Base-by-base conservation (phyloP, 768 basidiomycete species). In the Sarcodon sp. region DNA sequence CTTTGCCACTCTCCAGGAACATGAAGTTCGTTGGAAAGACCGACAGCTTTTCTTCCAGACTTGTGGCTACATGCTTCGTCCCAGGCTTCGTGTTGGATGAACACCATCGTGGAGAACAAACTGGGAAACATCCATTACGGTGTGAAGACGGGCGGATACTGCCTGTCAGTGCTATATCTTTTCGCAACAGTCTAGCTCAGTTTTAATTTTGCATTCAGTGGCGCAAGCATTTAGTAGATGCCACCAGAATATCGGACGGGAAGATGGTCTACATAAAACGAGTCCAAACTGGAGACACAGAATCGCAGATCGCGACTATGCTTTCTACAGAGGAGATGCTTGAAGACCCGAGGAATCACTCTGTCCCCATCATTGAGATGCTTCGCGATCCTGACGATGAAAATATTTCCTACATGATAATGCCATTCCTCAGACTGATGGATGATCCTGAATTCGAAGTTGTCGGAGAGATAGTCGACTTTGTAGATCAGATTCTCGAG, bases 241-340 rank as follows among this genome's bases (percentile, higher is more conserved):
- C 65, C 0, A 63, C 55, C 0, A 56, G 64, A 6, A 48, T 55
- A 2, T 55, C 57, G 1, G 65, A 68, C 27, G 55, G 50, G 0
- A 50, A 35, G 4, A 43, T 54, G 1, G 61, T 69, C 0, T 57
- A 54, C 11, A 50, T 70, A n/a, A 69, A 69, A 27, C 36, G 38
- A 1, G 51, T 66, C 0, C 0, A 16, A 5, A 47, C 49, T 0
- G 47, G 38, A 0, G 48, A 54, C 16, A 1, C 33, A 3, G 61
- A 63, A 34, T 35, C 46, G 1, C 7, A 16, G 4, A 56, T 62
- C 3, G 55, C 53, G 3, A 7, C 37, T 12, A 49, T 41, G n/a
- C 44, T 61, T 2, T 50, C 50, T 6, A 27, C 47, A 2, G 15
- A n/a, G 4, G 27, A 13, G 0, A 13, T 52, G 6, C 45, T 47